Conservation (phyloP, 495 filamentous ascomycete genomes). For the Clavariopsis aquatica region DNA sequence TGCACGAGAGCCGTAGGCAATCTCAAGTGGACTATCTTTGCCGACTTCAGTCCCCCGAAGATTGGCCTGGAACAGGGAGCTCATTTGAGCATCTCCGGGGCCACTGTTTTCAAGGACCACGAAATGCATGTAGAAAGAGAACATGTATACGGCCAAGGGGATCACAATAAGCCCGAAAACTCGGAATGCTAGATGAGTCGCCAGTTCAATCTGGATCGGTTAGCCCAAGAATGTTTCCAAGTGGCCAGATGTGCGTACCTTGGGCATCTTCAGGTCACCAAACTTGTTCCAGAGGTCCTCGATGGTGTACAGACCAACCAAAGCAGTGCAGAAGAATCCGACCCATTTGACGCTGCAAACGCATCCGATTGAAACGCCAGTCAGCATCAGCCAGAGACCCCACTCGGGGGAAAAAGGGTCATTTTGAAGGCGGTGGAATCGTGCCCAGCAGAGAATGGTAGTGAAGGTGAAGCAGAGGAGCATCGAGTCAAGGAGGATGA, state of each 20-base stretch:
- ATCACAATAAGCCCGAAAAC: slow-evolving; percentile 85
- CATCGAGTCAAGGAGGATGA: slow-evolving; percentile 98
- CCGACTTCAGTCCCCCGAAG: slow-evolving; percentile 90
- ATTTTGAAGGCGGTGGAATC: slow-evolving; percentile 83
- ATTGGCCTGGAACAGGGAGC: slow-evolving; percentile 97
- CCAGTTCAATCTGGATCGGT: slow-evolving; percentile 61
- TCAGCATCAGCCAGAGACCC: slow-evolving; percentile 89
- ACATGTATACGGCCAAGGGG: slow-evolving; percentile 84
- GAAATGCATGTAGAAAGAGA: slow-evolving; percentile 94
- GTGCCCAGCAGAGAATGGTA: slow-evolving; percentile 92
- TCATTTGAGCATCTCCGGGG: slow-evolving; percentile 98
- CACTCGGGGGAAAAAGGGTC: slow-evolving; percentile 84
- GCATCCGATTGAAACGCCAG: slow-evolving; percentile 91
- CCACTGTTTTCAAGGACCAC: slow-evolving; percentile 89
- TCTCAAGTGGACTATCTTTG: slow-evolving; percentile 87
- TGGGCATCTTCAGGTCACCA: slow-evolving; percentile 86
- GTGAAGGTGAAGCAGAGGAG: slow-evolving; percentile 96
- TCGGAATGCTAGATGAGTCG: slow-evolving; percentile 74
- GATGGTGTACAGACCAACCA: slow-evolving; percentile 92
- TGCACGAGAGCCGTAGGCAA: slow-evolving; percentile 83
- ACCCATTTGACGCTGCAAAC: slow-evolving; percentile 99
- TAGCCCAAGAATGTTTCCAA: slow-evolving; percentile 32
- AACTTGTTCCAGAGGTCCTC: slow-evolving; percentile 99
- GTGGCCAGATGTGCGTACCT: slow-evolving; percentile 51
- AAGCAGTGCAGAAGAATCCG: slow-evolving; percentile 87